Evolutionary conservation across 495 filamentous ascomycete genomes (phyloP).

Genomic region (Lasiosphaeria miniovina): DNA sequence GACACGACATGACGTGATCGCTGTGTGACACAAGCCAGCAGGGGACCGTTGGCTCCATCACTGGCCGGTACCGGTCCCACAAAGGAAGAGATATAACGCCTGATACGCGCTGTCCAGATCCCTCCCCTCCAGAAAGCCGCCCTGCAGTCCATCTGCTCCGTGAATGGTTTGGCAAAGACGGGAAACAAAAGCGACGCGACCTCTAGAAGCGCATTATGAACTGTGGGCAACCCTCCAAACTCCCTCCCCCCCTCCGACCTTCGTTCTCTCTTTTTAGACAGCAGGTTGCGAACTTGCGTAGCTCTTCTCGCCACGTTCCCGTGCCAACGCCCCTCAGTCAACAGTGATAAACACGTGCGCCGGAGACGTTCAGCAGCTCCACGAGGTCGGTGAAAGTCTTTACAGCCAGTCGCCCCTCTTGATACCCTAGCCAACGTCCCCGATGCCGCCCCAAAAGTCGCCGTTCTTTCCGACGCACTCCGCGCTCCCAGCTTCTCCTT

Average conservation of each 20-base stretch:
- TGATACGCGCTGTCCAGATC: constrained; percentile 31
- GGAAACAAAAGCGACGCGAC: constrained; percentile 79
- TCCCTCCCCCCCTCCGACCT: constrained; percentile 1
- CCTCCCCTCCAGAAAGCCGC: constrained; percentile 58
- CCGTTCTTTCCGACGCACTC: constrained; percentile 8
- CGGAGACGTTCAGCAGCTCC: constrained; percentile 21
- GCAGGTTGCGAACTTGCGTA: too few relatives aligned
- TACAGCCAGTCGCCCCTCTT: background rate
- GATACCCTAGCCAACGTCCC: background rate
- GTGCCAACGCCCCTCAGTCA: background rate
- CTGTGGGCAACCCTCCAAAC: constrained; percentile 46
- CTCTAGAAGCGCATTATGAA: constrained; percentile 72
- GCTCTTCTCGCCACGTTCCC: too few relatives aligned
- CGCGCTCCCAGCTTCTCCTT: background rate
- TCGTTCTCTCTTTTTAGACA: too few relatives aligned
- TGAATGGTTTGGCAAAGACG: constrained; percentile 65
- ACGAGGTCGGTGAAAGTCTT: constrained; percentile 26
- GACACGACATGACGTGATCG: too few relatives aligned
- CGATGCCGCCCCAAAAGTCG: constrained; percentile 6
- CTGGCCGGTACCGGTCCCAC: constrained; percentile 8
- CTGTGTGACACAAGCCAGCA: too few relatives aligned
- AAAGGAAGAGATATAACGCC: constrained; percentile 38
- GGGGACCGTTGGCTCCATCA: too few relatives aligned
- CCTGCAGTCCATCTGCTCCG: constrained; percentile 70
- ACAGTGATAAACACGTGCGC: constrained; percentile 23